Conservation (phyloP, 345 rosid species). For the Sonneratia caseolaris region DNA sequence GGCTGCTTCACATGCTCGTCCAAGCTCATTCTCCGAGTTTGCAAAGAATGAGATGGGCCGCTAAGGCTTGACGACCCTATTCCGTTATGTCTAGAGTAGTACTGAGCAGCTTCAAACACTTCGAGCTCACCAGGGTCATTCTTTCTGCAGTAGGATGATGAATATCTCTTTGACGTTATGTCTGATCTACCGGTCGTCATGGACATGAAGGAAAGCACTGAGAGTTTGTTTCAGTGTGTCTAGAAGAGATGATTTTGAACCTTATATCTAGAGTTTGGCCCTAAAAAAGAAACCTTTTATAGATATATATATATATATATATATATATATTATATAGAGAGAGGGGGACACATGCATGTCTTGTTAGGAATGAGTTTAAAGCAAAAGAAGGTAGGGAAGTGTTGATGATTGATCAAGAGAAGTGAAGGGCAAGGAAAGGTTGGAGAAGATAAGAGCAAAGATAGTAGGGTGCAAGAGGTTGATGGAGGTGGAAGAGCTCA, state of each 20-base stretch:
- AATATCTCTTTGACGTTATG: not conserved
- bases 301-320: too few species aligned
- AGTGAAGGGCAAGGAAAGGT: conserved; percentile 3
- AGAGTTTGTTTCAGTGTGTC: not conserved
- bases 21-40: conserved; percentile 11
- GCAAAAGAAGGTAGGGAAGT: not conserved
- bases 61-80: too few species aligned
- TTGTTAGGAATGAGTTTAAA: too few species aligned
- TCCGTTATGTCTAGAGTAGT: conserved; percentile 3
- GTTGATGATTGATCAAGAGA: not conserved
- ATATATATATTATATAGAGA: too few species aligned
- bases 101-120: conserved; percentile 6
- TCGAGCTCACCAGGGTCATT: conserved; percentile 2
- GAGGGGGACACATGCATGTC: not conserved
- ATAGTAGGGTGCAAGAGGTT: not conserved
- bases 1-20: not conserved
- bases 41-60: not conserved
- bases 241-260: not conserved
- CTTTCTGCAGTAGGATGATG: not conserved
- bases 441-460: not conserved
- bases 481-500: not conserved
- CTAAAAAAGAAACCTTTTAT: too few species aligned
- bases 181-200: not conserved
- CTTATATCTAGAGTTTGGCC: not conserved
- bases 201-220: not conserved